phyloP scores from a whole-genome alignment of 2,329 filamentous ascomycete species.

The Biscogniauxia marginata region DNA sequence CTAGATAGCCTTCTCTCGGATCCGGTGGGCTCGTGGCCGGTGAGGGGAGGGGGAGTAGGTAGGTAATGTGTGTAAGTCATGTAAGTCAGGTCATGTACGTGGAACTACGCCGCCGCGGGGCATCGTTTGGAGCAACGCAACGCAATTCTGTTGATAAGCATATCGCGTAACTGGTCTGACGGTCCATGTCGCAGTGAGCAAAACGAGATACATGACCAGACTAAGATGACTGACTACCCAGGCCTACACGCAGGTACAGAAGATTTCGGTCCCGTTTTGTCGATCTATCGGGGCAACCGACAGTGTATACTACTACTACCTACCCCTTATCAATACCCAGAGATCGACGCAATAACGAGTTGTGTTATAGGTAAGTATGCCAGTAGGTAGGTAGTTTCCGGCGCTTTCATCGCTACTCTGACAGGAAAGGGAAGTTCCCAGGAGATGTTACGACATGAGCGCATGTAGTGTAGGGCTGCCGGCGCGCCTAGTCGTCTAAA shows the following conservation, averaged over 20 bases:
- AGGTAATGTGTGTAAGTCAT: no score
- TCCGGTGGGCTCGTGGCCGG: no score
- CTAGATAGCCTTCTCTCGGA: not conserved
- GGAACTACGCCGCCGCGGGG: not conserved
- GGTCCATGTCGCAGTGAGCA: not conserved
- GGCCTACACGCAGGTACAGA: not conserved
- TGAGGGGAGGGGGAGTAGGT: no score
- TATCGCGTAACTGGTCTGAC: not conserved
- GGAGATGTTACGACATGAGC: not conserved
- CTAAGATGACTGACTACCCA: not conserved
- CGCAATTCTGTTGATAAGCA: no score
- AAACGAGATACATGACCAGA: not conserved
- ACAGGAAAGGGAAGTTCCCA: slow-evolving; percentile 1
- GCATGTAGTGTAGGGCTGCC: not conserved
- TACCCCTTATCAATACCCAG: not conserved
- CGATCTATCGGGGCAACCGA: not conserved
- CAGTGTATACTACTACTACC: not conserved
- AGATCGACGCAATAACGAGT: not conserved
- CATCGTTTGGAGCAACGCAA: not conserved
- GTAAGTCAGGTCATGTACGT: no score
- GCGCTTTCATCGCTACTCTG: slow-evolving; percentile 9
- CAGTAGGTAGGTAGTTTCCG: not conserved
- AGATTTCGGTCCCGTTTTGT: not conserved
- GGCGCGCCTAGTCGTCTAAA: slow-evolving; percentile 3
- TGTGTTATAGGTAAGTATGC: not conserved